phyloP scores from a whole-genome alignment of 768 basidiomycete species.

The Boletus rubroflammeus region DNA sequence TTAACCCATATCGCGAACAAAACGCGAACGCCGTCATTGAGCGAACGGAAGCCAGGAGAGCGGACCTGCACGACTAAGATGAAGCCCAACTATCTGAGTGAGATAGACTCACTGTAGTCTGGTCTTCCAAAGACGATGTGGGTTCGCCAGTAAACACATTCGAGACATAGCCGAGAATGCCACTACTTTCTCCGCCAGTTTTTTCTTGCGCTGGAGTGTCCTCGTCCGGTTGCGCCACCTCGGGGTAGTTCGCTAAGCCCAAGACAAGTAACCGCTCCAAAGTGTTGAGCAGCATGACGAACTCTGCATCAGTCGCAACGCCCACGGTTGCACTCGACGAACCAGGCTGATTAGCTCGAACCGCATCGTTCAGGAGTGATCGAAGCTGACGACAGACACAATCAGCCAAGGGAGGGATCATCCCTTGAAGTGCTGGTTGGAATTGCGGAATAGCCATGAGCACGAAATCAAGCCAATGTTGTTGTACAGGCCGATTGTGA shows the following conservation, averaged over 20 bases:
- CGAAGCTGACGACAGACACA: constrained; percentile 73
- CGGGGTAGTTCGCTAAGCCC: constrained; percentile 58
- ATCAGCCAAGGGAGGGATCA: constrained; percentile 73
- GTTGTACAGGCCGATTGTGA: constrained; percentile 75
- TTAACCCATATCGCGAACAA: constrained; percentile 74
- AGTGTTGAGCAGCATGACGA: constrained; percentile 79
- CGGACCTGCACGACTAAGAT: constrained; percentile 40
- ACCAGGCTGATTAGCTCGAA: constrained; percentile 39
- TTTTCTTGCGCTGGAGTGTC: constrained; percentile 54
- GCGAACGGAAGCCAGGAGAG: constrained; percentile 70
- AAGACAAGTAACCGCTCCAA: constrained; percentile 79
- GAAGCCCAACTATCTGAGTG: not conserved
- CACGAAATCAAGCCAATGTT: constrained; percentile 97
- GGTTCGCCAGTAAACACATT: constrained; percentile 85
- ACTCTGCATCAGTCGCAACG: constrained; percentile 71
- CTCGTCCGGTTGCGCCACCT: constrained; percentile 50
- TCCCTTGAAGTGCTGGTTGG: constrained; percentile 61
- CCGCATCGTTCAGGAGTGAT: constrained; percentile 50
- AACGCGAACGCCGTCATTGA: constrained; percentile 79
- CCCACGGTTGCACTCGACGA: constrained; percentile 43
- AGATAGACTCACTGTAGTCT: constrained; percentile 47
- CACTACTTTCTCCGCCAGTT: constrained; percentile 48
- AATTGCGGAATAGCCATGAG: constrained; percentile 88
- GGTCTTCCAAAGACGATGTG: constrained; percentile 47
- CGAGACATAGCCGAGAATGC: constrained; percentile 86